Base-by-base conservation (phyloP, 225 moss, liverwort and hornwort species). In the Straminergon stramineum region DNA sequence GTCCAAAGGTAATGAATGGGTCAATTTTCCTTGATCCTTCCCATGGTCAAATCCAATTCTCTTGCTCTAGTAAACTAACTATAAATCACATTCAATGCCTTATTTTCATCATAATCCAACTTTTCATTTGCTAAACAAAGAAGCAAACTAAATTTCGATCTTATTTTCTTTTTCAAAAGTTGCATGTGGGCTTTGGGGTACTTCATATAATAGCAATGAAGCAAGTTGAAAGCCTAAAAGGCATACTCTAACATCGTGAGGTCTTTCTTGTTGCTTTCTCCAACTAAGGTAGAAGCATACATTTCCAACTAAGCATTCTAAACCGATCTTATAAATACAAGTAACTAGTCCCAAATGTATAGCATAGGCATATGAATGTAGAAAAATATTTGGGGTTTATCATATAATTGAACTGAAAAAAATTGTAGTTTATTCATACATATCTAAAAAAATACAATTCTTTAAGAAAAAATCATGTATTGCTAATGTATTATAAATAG, bases 61-160 rank as follows among this genome's bases (percentile, higher is more conserved):
- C 3, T 51, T 75, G 1, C 6, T 51, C 2, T 32, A 0, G 0
- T 4, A 75, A 32, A 51, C 7, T 32, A 52, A 0, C 1, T 0
- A 7, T 20, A 20, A 52, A 0, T 51, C 32, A 12, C 1, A 52
- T 21, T 52, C 7, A 32, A 52, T 52, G 13, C 13, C 32, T 20
- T 35, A n/a, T 76, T 48, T 53, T 22, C 3, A 35, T 35, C 1
- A 35, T 22, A 20, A 52, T 18, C 14, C 1, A 22, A 0, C 2
- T 53, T 76, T 34, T 34, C 22, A 76, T 52, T 19, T 10, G 2
- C 34, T 13, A 76, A 76, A 8, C 1, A 31, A 51, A 51, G 1
- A 75, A 75, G 2, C 4, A 17, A 6, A 51, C 0, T 75, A 1
- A 7, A 11, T 8, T 1, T 51, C 31, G 11, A 51, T 48, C 6